These are phyloP conservation scores for Sistotremastrum niveocremeum DNA, from an alignment of 768 basidiomycete species.

Conservation along the genomic window DNA sequence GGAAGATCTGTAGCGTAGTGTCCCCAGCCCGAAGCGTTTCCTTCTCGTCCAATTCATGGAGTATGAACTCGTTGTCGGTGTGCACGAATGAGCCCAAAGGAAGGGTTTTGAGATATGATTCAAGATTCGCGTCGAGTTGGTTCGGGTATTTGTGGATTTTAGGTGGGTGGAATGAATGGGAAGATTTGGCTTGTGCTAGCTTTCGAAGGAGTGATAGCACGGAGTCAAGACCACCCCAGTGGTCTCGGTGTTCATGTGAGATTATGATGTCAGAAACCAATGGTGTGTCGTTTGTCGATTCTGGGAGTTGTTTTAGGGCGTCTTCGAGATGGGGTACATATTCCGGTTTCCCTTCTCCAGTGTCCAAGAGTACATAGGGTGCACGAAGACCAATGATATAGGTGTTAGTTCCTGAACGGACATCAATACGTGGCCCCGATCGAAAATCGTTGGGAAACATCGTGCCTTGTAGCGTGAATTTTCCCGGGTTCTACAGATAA, in stretches of 20 bases:
- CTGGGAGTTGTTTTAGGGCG: constrained; percentile 31
- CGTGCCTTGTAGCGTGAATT: constrained; percentile 76
- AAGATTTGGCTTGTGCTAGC: constrained; percentile 40
- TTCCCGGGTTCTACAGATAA: constrained; percentile 60
- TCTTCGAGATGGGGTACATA: constrained; percentile 57
- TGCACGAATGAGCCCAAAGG: constrained; percentile 33
- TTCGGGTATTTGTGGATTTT: constrained; percentile 61
- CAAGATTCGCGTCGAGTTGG: constrained; percentile 20
- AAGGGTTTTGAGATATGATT: constrained; percentile 27
- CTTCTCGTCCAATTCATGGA: constrained; percentile 47
- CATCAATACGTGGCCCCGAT: neutral
- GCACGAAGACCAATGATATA: constrained; percentile 62
- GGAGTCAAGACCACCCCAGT: constrained; percentile 59
- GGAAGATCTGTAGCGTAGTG: constrained; percentile 46
- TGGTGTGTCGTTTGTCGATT: constrained; percentile 21
- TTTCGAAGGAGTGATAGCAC: constrained; percentile 53
- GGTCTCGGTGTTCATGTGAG: constrained; percentile 86
- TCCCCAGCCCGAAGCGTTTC: constrained; percentile 32
- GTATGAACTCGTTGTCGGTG: constrained; percentile 23
- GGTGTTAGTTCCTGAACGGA: constrained; percentile 64
- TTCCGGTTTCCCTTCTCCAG: constrained; percentile 56
- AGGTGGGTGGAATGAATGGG: constrained; percentile 44
- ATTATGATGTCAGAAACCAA: constrained; percentile 82
- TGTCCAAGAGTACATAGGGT: constrained; percentile 73
- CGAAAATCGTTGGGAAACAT: neutral